These are phyloP conservation scores for Durusdinium trenchii DNA, from an alignment of 73 alveolate genomes.

Conservation along the genomic window DNA sequence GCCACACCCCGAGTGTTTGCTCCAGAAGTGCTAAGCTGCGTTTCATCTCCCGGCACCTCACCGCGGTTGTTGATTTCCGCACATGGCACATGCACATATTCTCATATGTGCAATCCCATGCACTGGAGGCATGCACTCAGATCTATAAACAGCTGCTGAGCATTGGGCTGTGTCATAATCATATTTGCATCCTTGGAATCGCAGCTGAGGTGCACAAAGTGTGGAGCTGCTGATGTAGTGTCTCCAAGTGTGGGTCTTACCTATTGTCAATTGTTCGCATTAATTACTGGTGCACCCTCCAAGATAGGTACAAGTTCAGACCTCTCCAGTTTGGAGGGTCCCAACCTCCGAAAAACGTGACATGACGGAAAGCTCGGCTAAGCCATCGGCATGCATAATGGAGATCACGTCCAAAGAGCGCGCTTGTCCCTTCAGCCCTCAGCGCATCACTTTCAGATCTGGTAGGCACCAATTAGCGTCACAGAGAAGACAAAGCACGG, in stretches of 20 bases:
- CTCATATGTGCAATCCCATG: not conserved
- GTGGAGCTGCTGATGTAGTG: too few species aligned
- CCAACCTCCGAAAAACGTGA: too few species aligned
- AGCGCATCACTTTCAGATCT: not conserved
- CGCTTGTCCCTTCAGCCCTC: constrained; percentile 85
- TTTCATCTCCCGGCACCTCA: constrained; percentile 83
- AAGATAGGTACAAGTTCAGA: too few species aligned
- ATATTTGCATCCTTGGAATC: constrained; percentile 70
- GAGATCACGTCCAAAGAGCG: constrained; percentile 78
- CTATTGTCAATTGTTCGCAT: too few species aligned
- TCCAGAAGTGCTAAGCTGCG: constrained; percentile 59
- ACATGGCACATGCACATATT: not conserved
- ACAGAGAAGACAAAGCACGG: not conserved
- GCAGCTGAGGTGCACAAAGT: too few species aligned
- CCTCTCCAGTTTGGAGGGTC: too few species aligned
- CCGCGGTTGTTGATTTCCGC: not conserved
- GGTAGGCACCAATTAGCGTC: not conserved
- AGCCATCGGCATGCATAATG: constrained; percentile 56
- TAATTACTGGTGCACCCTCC: too few species aligned
- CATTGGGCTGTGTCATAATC: constrained; percentile 64
- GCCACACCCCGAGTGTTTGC: constrained; percentile 30
- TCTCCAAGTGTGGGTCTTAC: too few species aligned
- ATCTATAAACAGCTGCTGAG: not conserved
- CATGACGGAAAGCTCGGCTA: too few species aligned
- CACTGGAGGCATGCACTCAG: not conserved